These are phyloP conservation scores for Dissoconium aciculare DNA, from an alignment of 2,329 filamentous ascomycete species.

Conservation along the genomic window DNA sequence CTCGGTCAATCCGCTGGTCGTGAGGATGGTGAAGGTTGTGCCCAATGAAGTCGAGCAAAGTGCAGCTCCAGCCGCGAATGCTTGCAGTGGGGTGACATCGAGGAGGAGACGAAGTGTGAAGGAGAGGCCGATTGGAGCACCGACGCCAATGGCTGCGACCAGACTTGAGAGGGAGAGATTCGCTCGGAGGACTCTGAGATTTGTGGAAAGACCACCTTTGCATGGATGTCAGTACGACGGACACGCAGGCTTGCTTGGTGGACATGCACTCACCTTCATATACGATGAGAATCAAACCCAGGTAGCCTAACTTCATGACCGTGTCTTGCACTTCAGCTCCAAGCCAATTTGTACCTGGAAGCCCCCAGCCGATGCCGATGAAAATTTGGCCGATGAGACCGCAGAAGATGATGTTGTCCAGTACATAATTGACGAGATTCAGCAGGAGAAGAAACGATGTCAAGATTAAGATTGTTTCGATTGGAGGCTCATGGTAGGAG, in stretches of 20 bases:
- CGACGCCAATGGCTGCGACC: slow-evolving; percentile 53
- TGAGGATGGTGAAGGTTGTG: slow-evolving; percentile 51
- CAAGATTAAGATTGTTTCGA: slow-evolving; percentile 44
- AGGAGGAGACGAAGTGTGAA: slow-evolving; percentile 40
- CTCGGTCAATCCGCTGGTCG: slow-evolving; percentile 42
- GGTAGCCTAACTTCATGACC: slow-evolving; percentile 53
- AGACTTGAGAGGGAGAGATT: slow-evolving; percentile 45
- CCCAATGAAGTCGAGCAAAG: slow-evolving; percentile 61
- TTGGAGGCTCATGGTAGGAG: slow-evolving; percentile 26
- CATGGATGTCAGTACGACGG: no score
- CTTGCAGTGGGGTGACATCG: slow-evolving; percentile 41
- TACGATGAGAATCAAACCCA: slow-evolving; percentile 57
- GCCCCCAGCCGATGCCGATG: slow-evolving; percentile 55
- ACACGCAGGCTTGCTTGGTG: no score
- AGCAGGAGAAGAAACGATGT: slow-evolving; percentile 40
- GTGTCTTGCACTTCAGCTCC: slow-evolving; percentile 36
- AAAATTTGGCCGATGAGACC: slow-evolving; percentile 59
- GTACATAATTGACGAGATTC: slow-evolving; percentile 13
- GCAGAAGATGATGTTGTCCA: slow-evolving; percentile 23
- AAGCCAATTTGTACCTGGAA: slow-evolving; percentile 49
- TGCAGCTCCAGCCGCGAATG: slow-evolving; percentile 58
- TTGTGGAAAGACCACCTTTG: slow-evolving; percentile 46
- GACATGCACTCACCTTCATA: slow-evolving; percentile 48
- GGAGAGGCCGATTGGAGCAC: slow-evolving; percentile 48
- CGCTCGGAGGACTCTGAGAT: slow-evolving; percentile 39